Percentiles rank a stretch among this genome's conserved stretches.
phyloP scores from a whole-genome alignment of 2,329 filamentous ascomycete genomes.

The Exophiala sideris region DNA sequence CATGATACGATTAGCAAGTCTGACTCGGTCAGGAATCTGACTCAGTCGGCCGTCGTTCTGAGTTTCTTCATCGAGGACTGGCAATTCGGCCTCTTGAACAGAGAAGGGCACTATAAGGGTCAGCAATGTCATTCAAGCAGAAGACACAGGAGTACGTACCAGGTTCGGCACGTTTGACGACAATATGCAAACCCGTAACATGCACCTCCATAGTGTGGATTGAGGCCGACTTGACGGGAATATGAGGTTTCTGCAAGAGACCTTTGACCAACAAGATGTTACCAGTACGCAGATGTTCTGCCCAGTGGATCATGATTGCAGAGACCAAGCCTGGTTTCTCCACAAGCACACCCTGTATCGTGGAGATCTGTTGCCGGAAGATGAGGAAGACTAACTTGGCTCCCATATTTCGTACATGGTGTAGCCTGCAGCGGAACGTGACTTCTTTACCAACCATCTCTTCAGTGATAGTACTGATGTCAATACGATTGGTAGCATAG shows the following conservation, averaged over 20 bases:
- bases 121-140: constrained; percentile 1
- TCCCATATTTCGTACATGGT: constrained; percentile 78
- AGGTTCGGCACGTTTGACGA: constrained; percentile 59
- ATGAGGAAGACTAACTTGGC: constrained; percentile 80
- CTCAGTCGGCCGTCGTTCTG: constrained; percentile 55
- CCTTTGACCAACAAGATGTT: constrained; percentile 75
- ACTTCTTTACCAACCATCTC: constrained; percentile 59
- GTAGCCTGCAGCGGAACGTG: constrained; percentile 67
- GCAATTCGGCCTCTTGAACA: constrained; percentile 66
- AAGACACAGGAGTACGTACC: constrained; percentile 15
- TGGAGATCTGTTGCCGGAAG: constrained; percentile 77
- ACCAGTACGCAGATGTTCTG: constrained; percentile 75
- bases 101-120: constrained; percentile 57
- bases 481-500: constrained; percentile 46
- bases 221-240: constrained; percentile 70
- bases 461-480: constrained; percentile 51
- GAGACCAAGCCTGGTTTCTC: constrained; percentile 60
- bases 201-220: constrained; percentile 74
- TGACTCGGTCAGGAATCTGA: constrained; percentile 68
- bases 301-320: constrained; percentile 78
- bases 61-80: constrained; percentile 54
- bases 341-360: constrained; percentile 78
- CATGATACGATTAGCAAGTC: constrained; percentile 74
- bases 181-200: constrained; percentile 63
- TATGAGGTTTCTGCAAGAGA: constrained; percentile 67